Evolutionary conservation across 2,329 filamentous ascomycete species (phyloP).

Genomic region (Fusarium denticulatum): DNA sequence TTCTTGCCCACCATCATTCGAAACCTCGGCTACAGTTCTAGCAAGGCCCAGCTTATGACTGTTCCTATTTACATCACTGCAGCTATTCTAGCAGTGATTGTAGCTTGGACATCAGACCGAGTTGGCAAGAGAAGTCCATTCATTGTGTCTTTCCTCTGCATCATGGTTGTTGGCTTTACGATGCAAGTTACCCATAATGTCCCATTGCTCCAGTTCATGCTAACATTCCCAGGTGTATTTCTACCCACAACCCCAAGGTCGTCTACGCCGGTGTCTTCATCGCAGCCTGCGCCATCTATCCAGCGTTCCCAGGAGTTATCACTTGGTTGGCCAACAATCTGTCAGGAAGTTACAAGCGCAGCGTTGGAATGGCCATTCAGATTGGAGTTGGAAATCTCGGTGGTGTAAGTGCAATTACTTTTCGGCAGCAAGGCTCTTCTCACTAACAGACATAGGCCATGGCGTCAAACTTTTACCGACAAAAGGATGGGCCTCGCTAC

Average conservation of each 20-base stretch:
- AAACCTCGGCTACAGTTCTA: conserved; percentile 65
- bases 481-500: conserved; percentile 59
- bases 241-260: conserved; percentile 65
- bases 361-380: conserved; percentile 71
- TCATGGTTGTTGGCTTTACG: conserved; percentile 67
- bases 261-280: conserved; percentile 82
- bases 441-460: conserved; percentile 60
- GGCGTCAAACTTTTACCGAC: conserved; percentile 77
- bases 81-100: conserved; percentile 64
- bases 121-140: conserved; percentile 65
- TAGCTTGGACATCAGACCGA: conserved; percentile 65
- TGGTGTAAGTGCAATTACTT: conserved; percentile 49
- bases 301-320: conserved; percentile 80
- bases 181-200: conserved; percentile 51
- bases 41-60: conserved; percentile 72
- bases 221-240: conserved; percentile 60
- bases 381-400: conserved; percentile 70
- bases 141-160: conserved; percentile 61
- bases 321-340: conserved; percentile 84
- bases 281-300: conserved; percentile 81
- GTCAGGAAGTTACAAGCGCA: conserved; percentile 72
- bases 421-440: fast-evolving
- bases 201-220: not conserved
- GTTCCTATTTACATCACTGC: conserved; percentile 70
- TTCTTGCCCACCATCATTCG: conserved; percentile 73